Evolutionary conservation across 2,329 filamentous ascomycete genomes (phyloP), one percentile per base, ranked within the genome.

Genomic region (Biscogniauxia marginata): DNA sequence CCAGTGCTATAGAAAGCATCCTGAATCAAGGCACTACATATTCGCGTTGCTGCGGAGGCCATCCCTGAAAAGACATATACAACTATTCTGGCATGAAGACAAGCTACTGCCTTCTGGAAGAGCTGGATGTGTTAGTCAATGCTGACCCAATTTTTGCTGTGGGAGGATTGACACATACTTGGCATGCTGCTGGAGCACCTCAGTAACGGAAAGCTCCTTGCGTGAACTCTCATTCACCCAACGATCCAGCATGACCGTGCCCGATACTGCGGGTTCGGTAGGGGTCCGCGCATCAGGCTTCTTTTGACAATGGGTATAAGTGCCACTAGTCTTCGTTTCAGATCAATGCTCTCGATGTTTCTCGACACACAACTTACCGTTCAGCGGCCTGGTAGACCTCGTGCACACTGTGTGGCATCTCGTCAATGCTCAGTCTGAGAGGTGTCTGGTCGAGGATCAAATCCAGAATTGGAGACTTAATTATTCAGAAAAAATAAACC

Each of bases 401-500:
- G 24, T 62, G 58, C 48, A 59, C 56, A 54, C 61, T 65, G 46
- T 65, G 65, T 52, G 67, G 65, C 67, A 69, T 69, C n/a, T 34
- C 34, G 24, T 21, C 23, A 19, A 16, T 24, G 24, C 16, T 57
- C 21, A 53, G 54, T 39, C 20, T 52, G 20, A 25, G 22, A 21
- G 51, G n/a, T 44, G 11, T 21, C 13, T 23, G 55, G 30, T 21
- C 25, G 52, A 21, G 20, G 45, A 46, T 7, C 8, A 46, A 21
- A 23, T 20, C 30, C 13, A 9, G 9, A 16, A 9, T 39, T n/a
- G 30, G 13, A 39, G 30, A 39, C 30, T 39, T 39, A 23, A 43
- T 57, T 24, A 39, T 48, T 43, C 24, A 19, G 20, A 51, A 54
- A 60, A 54, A 56, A 57, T 48, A 52, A 52, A 11, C 52, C 39